Conservation (phyloP, 768 basidiomycete genomes). For the Amanita exitialis region DNA sequence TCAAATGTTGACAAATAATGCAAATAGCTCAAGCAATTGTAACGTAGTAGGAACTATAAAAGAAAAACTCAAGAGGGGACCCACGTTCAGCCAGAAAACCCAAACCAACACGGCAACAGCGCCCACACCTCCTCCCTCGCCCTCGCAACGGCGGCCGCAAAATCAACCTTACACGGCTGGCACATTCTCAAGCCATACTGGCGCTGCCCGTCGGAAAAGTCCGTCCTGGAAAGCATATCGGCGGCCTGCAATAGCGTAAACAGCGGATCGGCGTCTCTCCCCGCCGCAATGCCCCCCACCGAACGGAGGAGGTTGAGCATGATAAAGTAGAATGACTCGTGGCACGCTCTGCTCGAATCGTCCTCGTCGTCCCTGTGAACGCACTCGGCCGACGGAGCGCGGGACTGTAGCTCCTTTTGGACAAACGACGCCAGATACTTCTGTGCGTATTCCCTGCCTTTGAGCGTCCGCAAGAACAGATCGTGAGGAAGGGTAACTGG, state of each 20-base stretch:
- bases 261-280: conserved; percentile 66
- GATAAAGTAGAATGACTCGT: conserved; percentile 68
- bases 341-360: conserved; percentile 31
- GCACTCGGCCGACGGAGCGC: conserved; percentile 39
- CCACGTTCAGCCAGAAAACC: conserved; percentile 19
- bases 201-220: conserved; percentile 51
- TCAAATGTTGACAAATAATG: no score
- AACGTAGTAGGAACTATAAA: no score
- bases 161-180: conserved; percentile 26
- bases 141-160: conserved; percentile 35
- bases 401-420: conserved; percentile 39
- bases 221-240: conserved; percentile 64
- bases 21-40: no score
- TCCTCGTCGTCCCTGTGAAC: conserved; percentile 25
- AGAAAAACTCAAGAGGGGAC: no score
- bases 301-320: conserved; percentile 63
- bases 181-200: conserved; percentile 31
- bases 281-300: conserved; percentile 60
- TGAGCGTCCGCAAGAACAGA: conserved; percentile 33
- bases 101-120: conserved; percentile 57
- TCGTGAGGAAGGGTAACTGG: conserved; percentile 22
- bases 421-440: conserved; percentile 54
- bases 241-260: conserved; percentile 58
- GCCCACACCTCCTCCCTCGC: conserved; percentile 56
- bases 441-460: conserved; percentile 59